A percentile compares a stretch with the other conserved stretches of the same genome.
phyloP scores from a whole-genome alignment of 1,139 yeast genomes.

The Geotrichum armillariae region DNA sequence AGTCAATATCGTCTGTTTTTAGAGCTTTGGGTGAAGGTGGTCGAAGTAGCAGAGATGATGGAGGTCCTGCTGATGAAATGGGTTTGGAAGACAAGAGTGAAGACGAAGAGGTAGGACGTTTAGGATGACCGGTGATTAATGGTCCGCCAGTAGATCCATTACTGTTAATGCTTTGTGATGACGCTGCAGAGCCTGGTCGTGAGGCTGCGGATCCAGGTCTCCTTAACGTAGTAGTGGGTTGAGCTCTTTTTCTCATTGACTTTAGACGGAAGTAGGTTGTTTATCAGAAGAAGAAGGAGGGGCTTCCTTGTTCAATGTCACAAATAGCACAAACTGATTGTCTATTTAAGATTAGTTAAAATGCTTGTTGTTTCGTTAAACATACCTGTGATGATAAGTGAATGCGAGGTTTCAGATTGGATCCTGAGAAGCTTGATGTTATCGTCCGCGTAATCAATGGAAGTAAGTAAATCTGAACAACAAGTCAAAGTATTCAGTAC shows the following conservation, averaged over 20 bases:
- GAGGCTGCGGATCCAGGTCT: slow-evolving; percentile 7
- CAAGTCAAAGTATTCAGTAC: slow-evolving; percentile 13
- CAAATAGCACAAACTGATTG: slow-evolving; percentile 16
- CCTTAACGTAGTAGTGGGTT: slow-evolving; percentile 8
- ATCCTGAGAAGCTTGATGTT: slow-evolving; percentile 16
- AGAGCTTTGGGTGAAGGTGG: slow-evolving; percentile 6
- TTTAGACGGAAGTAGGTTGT: background rate
- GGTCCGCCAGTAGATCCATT: background rate
- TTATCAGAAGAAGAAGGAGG: background rate
- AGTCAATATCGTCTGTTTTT: slow-evolving; percentile 13
- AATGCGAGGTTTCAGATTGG: slow-evolving; percentile 17
- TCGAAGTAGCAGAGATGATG: background rate
- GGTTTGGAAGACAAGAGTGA: background rate
- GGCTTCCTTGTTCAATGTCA: slow-evolving; percentile 10
- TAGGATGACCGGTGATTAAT: background rate
- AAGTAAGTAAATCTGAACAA: slow-evolving; percentile 12
- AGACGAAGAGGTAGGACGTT: slow-evolving; percentile 7
- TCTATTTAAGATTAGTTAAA: slow-evolving; percentile 11
- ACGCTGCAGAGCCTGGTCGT: slow-evolving; percentile 5
- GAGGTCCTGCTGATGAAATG: background rate
- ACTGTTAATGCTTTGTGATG: slow-evolving; percentile 6
- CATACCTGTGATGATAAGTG: slow-evolving; percentile 18
- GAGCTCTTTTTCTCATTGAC: slow-evolving; percentile 15
- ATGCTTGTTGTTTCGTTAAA: too few species aligned
- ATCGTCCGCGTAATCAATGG: slow-evolving; percentile 5